Evolutionary conservation across 495 filamentous ascomycete species (phyloP).

Genomic region (Immersiella caudata): DNA sequence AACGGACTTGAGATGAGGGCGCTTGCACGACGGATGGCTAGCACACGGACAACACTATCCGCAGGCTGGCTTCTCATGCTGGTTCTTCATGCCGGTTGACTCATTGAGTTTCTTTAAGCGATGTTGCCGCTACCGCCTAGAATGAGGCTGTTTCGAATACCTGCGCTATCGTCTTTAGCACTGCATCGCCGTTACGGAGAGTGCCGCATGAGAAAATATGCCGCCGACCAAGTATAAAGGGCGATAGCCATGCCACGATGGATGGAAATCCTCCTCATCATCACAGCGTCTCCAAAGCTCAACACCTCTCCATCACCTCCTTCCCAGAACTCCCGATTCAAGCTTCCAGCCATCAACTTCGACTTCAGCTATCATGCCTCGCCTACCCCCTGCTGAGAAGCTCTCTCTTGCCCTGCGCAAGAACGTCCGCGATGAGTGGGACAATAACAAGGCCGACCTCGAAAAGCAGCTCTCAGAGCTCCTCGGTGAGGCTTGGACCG

Average conservation of each 20-base stretch:
- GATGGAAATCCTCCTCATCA: neutral
- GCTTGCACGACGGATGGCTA: neutral
- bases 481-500: conserved; percentile 50
- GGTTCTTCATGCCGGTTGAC: neutral
- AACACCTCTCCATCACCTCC: neutral
- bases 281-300: neutral
- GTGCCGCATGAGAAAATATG: neutral
- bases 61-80: neutral
- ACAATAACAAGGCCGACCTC: conserved; percentile 48
- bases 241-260: neutral
- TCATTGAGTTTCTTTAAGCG: neutral
- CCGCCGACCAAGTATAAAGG: neutral
- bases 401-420: conserved; percentile 57
- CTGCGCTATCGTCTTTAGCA: neutral
- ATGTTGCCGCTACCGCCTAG: neutral
- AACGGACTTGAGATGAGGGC: neutral
- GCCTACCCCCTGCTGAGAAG: conserved; percentile 51
- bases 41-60: neutral
- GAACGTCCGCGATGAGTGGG: conserved; percentile 57
- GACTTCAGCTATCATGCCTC: conserved; percentile 46
- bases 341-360: conserved; percentile 9
- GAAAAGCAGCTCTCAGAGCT: conserved; percentile 47
- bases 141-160: conserved; percentile 6
- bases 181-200: neutral
- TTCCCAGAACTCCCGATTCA: neutral